phyloP scores from a whole-genome alignment of 805 yeast species.

The Torulaspora quercuum region DNA sequence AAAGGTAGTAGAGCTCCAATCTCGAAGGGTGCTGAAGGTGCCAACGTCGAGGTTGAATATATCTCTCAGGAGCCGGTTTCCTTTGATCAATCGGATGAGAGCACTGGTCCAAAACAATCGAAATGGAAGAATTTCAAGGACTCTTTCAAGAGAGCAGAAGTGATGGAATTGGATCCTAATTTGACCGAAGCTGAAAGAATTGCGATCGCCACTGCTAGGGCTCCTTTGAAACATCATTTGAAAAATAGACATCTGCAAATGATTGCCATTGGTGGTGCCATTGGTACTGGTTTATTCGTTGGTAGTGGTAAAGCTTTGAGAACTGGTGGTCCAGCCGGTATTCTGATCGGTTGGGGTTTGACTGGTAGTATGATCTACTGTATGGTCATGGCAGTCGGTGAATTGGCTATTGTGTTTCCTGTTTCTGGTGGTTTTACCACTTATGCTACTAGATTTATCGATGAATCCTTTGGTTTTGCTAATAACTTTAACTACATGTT shows the following conservation, averaged over 20 bases:
- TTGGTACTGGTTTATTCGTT: constrained; percentile 74
- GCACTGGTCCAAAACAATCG: constrained; percentile 4
- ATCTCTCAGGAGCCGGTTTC: constrained; percentile 13
- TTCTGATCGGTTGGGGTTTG: constrained; percentile 51
- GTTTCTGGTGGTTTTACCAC: constrained; percentile 62
- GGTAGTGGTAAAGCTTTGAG: constrained; percentile 62
- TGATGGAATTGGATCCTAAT: constrained; percentile 39
- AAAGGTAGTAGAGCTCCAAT: constrained; percentile 5
- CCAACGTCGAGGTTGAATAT: constrained; percentile 14
- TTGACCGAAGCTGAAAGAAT: constrained; percentile 45
- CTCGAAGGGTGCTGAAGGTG: constrained; percentile 11
- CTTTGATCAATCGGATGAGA: constrained; percentile 5
- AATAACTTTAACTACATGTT: constrained; percentile 56
- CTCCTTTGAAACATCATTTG: constrained; percentile 55
- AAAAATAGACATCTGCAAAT: constrained; percentile 56
- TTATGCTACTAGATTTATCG: constrained; percentile 58
- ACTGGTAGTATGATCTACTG: constrained; percentile 55
- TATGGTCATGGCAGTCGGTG: constrained; percentile 61
- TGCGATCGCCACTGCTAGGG: constrained; percentile 45
- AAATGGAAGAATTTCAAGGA: constrained; percentile 47
- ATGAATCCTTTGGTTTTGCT: constrained; percentile 61
- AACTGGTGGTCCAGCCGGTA: constrained; percentile 66
- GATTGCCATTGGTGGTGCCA: constrained; percentile 69
- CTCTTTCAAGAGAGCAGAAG: constrained; percentile 45
- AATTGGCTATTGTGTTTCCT: constrained; percentile 58